Evolutionary conservation across 2,329 filamentous ascomycete genomes (phyloP), one percentile per base, ranked within the genome.

Genomic region (Cordyceps sp.): DNA sequence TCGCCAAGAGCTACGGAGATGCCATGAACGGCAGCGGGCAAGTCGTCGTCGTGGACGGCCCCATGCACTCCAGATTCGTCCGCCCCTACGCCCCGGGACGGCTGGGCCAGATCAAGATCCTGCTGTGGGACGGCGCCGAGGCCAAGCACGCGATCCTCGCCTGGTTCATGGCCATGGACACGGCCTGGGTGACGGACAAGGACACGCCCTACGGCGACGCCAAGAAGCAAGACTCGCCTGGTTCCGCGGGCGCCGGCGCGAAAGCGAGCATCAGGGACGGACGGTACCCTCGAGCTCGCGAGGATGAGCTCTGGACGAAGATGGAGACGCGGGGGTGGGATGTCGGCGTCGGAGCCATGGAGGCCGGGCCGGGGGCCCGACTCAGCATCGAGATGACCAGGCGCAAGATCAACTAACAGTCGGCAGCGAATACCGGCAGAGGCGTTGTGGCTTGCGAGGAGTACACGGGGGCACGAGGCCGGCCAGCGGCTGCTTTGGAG

Each of bases 1-100:
- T 50, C 33, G 58, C 59, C 0, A 37, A 41, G 6, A 59, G 46
- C 36, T 69, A 65, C 37, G 50, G 48, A 23, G 50, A 61, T 14
- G 50, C 52, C 13, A 43, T 50, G 37, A 45, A 33, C 17, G 33
- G 35, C 14, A 34, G 38, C 8, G 15, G 33, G 33, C 41, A 45
- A 14, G 38, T 45, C 9, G 29, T 45, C 20, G 41, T 49, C 6
- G 37, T 52, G 2, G 51, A 55, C 26, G 48, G 52, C 5, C 30
- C 39, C 3, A 41, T 41, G 28, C 43, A 47, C 27, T 51, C 45
- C 8, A 40, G 44, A 1, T 50, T 55, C 21, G 38, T 56, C 14
- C 45, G 44, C 31, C 43, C 44, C 4, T 42, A 47, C 22, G 33
- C 35, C 6, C 39, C 34, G 3, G 32, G 35, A 3, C 31, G 31